Percentiles rank a stretch among this genome's conserved stretches.
These are phyloP conservation scores for Russula sp. DNA, from an alignment of 768 basidiomycete genomes.

Conservation along the genomic window DNA sequence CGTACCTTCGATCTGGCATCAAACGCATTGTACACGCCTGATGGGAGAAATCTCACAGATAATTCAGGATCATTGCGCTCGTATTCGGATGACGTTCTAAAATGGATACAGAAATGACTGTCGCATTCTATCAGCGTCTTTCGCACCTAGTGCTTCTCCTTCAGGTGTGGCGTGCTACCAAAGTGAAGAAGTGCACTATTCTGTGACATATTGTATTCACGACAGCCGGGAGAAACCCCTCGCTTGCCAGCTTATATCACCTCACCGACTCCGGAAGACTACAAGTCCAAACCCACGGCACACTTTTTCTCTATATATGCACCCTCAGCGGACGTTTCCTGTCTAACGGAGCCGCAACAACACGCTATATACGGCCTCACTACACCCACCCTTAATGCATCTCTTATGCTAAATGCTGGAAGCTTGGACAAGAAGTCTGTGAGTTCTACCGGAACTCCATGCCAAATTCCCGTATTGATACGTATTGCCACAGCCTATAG, in stretches of 20 bases:
- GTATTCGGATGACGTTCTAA: background rate
- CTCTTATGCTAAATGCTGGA: background rate
- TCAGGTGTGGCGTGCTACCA: background rate
- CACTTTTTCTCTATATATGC: background rate
- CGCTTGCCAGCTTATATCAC: background rate
- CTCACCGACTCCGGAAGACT: background rate
- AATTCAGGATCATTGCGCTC: background rate
- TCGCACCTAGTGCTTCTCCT: background rate
- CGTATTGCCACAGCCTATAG: background rate
- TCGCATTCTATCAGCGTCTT: background rate
- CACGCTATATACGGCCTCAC: background rate
- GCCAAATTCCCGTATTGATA: background rate
- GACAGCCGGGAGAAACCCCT: background rate
- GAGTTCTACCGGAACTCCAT: background rate
- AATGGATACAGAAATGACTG: background rate
- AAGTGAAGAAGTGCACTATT: background rate
- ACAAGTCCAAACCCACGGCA: background rate
- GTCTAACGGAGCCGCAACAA: background rate
- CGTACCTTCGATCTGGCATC: too few species aligned
- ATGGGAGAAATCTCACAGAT: background rate
- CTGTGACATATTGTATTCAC: background rate
- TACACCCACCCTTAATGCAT: background rate
- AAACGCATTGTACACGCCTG: too few species aligned
- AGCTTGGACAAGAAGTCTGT: background rate
- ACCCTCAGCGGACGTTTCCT: background rate